Evolutionary conservation across 345 rosid species (phyloP), one percentile per base, ranked within the genome.

Genomic region (Populus davidiana): DNA sequence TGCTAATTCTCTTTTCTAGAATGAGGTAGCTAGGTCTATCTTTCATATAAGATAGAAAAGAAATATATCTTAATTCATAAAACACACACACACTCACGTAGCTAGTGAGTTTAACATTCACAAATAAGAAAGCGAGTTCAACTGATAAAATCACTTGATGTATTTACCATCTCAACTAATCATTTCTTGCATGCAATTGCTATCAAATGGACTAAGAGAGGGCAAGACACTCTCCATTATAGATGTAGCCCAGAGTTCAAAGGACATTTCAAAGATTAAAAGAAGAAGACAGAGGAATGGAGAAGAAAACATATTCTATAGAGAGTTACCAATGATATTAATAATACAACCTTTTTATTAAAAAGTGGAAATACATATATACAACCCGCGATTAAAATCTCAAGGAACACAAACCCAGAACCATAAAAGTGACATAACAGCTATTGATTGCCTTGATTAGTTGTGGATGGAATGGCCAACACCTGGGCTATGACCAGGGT

Each of bases 401-500:
- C 35, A 29, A 47, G 29, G 16, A 70, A 29, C n/a, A 56, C 14
- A n/a, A 56, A 56, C n/a, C 29, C 63, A 56, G 9, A 56, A 56
- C 11, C n/a, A 56, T 56, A n/a, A 56, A 56, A n/a, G 63, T n/a
- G 27, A 56, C 10, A 56, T 56, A 56, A n/a, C 2, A 21, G 27
- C 27, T 2, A 29, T 31, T 76, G 21, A 39, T 14, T 27, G 20
- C 25, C 2, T 16, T 33, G 25, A 72, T 82, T 82, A 80, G 75
- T 80, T 71, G 33, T 69, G 78, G 68, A 31, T 20, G 50, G 81
- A 86, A 77, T 90, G 94, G 56, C 94, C 94, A 14, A 89, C 89
- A 6, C 81, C 81, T 1, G 81, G 81, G 52, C 77, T 72, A 16
- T 72, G 81, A 10, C 81, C 81, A 6, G 80, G 76, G 65, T 38